Percentiles rank a stretch among this genome's conserved stretches.
Conservation (phyloP, 805 yeast species). For the Yarrowia yakushimensis region DNA sequence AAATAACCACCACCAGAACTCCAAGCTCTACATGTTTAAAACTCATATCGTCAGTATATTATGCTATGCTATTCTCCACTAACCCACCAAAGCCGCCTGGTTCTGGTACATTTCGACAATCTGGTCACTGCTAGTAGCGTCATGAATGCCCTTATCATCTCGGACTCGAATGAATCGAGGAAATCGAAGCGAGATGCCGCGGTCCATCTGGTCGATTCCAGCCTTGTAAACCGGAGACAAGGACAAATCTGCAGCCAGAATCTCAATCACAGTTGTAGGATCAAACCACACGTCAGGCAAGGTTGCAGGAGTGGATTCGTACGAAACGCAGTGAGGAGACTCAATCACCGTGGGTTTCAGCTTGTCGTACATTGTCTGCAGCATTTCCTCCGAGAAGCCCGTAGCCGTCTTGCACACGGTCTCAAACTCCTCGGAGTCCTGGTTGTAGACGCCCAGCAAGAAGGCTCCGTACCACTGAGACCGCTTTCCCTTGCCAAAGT, state of each 20-base stretch:
- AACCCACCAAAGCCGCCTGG: constrained; percentile 47
- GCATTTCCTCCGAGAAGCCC: constrained; percentile 85
- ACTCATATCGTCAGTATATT: neutral
- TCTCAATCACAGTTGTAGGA: constrained; percentile 80
- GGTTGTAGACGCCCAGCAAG: constrained; percentile 82
- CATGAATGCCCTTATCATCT: constrained; percentile 82
- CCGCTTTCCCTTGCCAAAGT: constrained; percentile 88
- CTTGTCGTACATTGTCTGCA: constrained; percentile 55
- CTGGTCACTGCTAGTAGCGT: constrained; percentile 82
- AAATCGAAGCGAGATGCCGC: constrained; percentile 82
- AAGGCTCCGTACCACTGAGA: constrained; percentile 96
- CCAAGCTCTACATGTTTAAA: no score
- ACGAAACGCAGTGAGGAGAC: constrained; percentile 63
- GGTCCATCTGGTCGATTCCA: constrained; percentile 65
- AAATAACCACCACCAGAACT: no score
- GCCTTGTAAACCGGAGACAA: constrained; percentile 88
- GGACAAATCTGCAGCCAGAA: constrained; percentile 84
- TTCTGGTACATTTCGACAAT: constrained; percentile 76
- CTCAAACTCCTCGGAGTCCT: constrained; percentile 88
- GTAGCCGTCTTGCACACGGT: constrained; percentile 97
- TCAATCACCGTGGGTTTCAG: constrained; percentile 65
- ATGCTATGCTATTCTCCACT: neutral
- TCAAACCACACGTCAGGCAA: constrained; percentile 94
- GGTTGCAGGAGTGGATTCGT: constrained; percentile 61
- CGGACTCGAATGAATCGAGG: constrained; percentile 81